Evolutionary conservation across 2,329 filamentous ascomycete genomes (phyloP), one percentile per base, ranked within the genome.

Genomic region (Phyllosticta citribraziliensis): DNA sequence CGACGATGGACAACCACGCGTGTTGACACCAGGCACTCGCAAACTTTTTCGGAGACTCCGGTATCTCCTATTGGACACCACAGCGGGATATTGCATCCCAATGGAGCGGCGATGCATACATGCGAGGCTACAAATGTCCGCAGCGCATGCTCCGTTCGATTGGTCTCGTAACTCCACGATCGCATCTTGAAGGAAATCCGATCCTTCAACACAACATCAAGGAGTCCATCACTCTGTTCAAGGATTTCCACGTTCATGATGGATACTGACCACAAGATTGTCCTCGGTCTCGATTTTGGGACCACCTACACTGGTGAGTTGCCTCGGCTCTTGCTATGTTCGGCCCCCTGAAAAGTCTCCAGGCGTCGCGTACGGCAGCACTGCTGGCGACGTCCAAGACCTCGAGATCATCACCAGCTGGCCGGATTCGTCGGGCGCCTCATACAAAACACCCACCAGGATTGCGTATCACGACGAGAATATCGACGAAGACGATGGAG

Each of bases 221-320:
- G 30, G 9, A 8, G 8, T 33, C 30, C 12, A 33, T 12, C 12
- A 2, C 30, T 33, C 30, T 9, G 9, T 33, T 12, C 30, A 33
- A 33, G 22, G 22, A 22, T 22, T 22, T 22, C 22, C 22, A 27
- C 25, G 9, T 27, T 27, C 33, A 12, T 17, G 33, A 40, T 40
- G 33, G 33, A 40, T 14, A 12, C 33, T 40, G 25, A 27, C 5
- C 33, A 12, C 33, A 40, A 40, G 14, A 40, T 91, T 65, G 88
- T 91, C 67, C 87, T 92, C 33, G 89, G 88, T 9, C 84, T 92
- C 8, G 89, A 92, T 71, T 92, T 92, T 75, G 89, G 89, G 14
- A 92, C 89, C n/a, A 92, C 88, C 1, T 92, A 89, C 70, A 89
- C 86, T 52, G 88, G 88, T 84, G 14, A 12, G 33, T 12, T 17